phyloP scores from a whole-genome alignment of 2,329 filamentous ascomycete genomes.

The Fusarium sp. region DNA sequence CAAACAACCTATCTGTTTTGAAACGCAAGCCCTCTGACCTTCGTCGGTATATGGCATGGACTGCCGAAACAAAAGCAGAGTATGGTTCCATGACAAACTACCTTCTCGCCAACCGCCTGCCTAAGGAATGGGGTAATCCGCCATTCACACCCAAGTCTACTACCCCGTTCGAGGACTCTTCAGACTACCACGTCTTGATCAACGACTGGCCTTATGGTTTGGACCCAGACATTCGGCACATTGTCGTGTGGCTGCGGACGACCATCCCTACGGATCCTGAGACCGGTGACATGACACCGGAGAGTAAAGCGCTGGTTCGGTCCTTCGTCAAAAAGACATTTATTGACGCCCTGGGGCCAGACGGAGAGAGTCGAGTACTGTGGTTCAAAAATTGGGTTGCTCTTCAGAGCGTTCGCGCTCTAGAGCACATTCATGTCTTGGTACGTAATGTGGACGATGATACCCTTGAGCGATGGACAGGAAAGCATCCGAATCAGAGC shows the following conservation, averaged over 20 bases:
- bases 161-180: conserved; percentile 67
- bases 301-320: conserved; percentile 75
- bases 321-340: conserved; percentile 81
- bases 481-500: conserved; percentile 59
- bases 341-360: conserved; percentile 66
- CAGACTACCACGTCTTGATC: conserved; percentile 78
- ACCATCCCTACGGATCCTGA: conserved; percentile 78
- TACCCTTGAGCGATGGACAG: conserved; percentile 69
- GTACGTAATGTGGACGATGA: conserved; percentile 69
- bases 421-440: conserved; percentile 92
- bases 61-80: conserved; percentile 75
- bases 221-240: conserved; percentile 76
- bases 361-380: conserved; percentile 69
- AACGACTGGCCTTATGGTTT: conserved; percentile 98
- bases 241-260: conserved; percentile 94
- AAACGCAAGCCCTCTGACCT: conserved; percentile 87
- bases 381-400: conserved; percentile 98
- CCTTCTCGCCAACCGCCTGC: conserved; percentile 80
- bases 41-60: conserved; percentile 84
- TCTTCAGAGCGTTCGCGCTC: conserved; percentile 86
- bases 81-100: conserved; percentile 88
- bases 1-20: conserved; percentile 79
- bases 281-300: conserved; percentile 80
- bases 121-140: conserved; percentile 73
- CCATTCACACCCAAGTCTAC: conserved; percentile 68